These are phyloP conservation scores for Pseudocercospora fijiensis DNA, from an alignment of 2,329 filamentous ascomycete genomes.

Conservation along the genomic window DNA sequence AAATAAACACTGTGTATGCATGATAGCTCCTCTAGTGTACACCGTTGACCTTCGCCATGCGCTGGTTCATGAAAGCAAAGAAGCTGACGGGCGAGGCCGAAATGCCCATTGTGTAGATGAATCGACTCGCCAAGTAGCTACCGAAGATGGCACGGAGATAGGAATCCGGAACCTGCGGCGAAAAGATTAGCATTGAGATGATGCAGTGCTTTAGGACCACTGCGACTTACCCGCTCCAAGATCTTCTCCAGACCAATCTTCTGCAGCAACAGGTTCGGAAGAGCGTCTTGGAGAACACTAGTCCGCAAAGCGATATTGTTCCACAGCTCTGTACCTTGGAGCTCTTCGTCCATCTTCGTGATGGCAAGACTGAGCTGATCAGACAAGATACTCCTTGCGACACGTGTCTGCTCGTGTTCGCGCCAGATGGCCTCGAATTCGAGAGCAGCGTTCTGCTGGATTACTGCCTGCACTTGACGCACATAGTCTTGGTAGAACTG, in stretches of 20 bases:
- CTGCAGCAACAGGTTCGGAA: constrained; percentile 78
- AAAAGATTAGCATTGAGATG: constrained; percentile 4
- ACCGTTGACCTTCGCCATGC: constrained; percentile 39
- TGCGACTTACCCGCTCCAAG: constrained; percentile 65
- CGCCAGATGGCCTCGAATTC: constrained; percentile 99
- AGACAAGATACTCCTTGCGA: constrained; percentile 79
- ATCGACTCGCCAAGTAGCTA: constrained; percentile 88
- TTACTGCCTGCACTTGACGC: constrained; percentile 83
- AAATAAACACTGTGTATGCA: constrained; percentile 1
- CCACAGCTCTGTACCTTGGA: constrained; percentile 93
- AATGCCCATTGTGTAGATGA: constrained; percentile 94
- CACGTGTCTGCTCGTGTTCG: constrained; percentile 79
- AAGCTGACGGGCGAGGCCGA: constrained; percentile 95
- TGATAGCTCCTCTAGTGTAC: background rate
- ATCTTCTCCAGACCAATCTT: constrained; percentile 92
- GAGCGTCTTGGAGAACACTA: constrained; percentile 77
- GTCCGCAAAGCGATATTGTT: constrained; percentile 73
- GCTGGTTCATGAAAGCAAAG: constrained; percentile 75
- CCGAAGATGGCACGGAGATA: constrained; percentile 96
- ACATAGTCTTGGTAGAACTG: constrained; percentile 94
- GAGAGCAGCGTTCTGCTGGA: constrained; percentile 83
- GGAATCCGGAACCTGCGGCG: constrained; percentile 71
- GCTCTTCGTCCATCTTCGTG: constrained; percentile 92
- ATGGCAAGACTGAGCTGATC: constrained; percentile 90
- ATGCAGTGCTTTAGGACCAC: background rate